Evolutionary conservation across 2,329 filamentous ascomycete genomes (phyloP).

Genomic region (Tolypocladium cylindrosporum): DNA sequence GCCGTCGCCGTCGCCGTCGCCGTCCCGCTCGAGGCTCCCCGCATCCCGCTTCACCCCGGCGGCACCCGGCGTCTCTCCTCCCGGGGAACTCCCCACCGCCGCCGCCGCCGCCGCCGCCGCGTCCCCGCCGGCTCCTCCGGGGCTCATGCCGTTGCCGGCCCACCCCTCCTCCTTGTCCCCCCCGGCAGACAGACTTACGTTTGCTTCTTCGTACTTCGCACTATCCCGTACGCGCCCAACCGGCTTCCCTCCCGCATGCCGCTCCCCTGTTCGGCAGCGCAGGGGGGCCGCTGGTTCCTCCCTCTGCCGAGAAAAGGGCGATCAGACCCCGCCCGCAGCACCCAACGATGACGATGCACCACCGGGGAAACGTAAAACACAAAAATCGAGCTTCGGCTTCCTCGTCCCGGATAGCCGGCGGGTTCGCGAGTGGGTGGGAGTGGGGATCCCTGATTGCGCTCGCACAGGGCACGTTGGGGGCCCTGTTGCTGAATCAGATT

Average conservation of each 20-base stretch:
- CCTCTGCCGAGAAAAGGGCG: not conserved
- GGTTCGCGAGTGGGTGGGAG: not conserved
- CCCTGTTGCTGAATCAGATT: constrained; percentile 1
- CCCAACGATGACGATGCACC: not conserved
- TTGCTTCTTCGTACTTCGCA: not conserved
- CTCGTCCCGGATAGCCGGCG: not conserved
- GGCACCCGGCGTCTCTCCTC: not conserved
- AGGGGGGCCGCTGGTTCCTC: too few species aligned
- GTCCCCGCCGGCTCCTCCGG: not conserved
- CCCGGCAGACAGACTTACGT: not conserved
- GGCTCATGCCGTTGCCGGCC: not conserved
- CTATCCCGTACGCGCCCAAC: not conserved
- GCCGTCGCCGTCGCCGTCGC: not conserved
- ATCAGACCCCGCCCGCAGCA: not conserved
- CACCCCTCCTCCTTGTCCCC: not conserved
- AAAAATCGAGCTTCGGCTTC: not conserved
- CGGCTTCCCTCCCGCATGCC: not conserved
- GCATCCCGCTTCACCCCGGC: not conserved
- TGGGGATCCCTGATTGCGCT: not conserved
- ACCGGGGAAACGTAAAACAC: not conserved
- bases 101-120: not conserved
- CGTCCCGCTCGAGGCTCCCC: not conserved
- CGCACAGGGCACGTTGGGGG: not conserved
- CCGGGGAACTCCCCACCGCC: not conserved
- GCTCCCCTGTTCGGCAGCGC: not conserved